Conservation (phyloP, 106 monocot species). For the Agapanthus africanus region DNA sequence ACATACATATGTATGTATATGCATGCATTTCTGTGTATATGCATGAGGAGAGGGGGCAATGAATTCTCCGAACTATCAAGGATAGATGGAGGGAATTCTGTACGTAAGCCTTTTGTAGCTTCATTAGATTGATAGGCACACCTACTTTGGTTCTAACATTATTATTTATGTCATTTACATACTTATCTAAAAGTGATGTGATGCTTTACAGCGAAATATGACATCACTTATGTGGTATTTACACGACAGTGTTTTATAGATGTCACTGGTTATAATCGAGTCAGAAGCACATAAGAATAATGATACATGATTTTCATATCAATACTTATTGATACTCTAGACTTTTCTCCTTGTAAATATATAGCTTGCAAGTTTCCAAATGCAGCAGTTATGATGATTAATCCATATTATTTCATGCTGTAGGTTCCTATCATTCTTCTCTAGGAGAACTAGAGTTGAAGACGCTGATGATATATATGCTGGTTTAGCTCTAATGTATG, state of each 20-base stretch:
- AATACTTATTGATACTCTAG: not conserved
- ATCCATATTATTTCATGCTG: conserved; percentile 13
- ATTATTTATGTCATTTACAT: not conserved
- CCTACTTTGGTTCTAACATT: not conserved
- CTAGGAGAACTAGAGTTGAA: conserved; percentile 46
- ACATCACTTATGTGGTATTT: not conserved
- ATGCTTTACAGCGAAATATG: not conserved
- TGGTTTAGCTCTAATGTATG: conserved; percentile 97
- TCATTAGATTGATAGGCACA: too few relatives aligned
- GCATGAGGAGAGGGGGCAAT: too few relatives aligned
- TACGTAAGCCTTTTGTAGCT: too few relatives aligned
- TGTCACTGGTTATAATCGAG: not conserved
- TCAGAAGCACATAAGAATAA: not conserved
- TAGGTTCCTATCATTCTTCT: conserved; percentile 84
- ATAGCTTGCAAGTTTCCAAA: not conserved
- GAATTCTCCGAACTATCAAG: too few relatives aligned
- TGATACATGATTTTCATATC: not conserved
- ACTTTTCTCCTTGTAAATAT: not conserved
- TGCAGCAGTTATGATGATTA: not conserved
- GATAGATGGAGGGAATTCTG: too few relatives aligned
- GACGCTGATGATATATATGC: conserved; percentile 95
- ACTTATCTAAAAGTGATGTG: not conserved
- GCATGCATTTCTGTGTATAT: too few relatives aligned
- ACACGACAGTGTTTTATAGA: not conserved
- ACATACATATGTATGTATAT: too few relatives aligned